Percentiles rank a stretch among this genome's conserved stretches.
These are phyloP conservation scores for Coccinonectria pachysandricola DNA, from an alignment of 2,329 filamentous ascomycete genomes.

Conservation along the genomic window DNA sequence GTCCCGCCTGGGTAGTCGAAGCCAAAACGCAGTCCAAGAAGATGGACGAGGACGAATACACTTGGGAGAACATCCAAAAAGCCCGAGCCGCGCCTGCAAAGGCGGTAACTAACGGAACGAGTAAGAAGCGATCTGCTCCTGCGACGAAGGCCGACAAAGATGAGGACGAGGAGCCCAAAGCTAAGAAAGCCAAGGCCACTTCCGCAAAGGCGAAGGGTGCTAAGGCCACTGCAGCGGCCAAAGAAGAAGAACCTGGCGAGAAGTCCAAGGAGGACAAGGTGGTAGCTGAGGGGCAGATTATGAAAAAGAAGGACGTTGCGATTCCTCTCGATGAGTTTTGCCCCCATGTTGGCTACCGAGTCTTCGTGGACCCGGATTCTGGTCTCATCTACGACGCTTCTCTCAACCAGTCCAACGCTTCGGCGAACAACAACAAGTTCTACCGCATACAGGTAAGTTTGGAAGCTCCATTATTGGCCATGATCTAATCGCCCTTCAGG, in stretches of 20 bases:
- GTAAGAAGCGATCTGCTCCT: slow-evolving; percentile 19
- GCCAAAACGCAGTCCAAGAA: slow-evolving; percentile 27
- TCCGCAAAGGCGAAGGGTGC: slow-evolving; percentile 19
- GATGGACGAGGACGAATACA: slow-evolving; percentile 15
- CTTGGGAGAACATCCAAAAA: slow-evolving; percentile 19
- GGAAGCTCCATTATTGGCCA: too few relatives aligned
- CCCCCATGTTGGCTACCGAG: slow-evolving; percentile 30
- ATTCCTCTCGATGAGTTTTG: slow-evolving; percentile 43
- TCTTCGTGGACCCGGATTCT: slow-evolving; percentile 52
- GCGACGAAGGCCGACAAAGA: slow-evolving; percentile 19
- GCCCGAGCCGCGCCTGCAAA: slow-evolving; percentile 14
- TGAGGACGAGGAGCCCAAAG: slow-evolving; percentile 16
- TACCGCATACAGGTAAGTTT: slow-evolving; percentile 57
- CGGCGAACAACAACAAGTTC: slow-evolving; percentile 73
- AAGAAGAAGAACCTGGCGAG: slow-evolving; percentile 19
- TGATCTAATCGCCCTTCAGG: slow-evolving; percentile 20
- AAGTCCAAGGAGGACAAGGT: slow-evolving; percentile 25
- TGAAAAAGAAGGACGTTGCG: slow-evolving; percentile 33
- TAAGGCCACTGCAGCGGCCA: slow-evolving; percentile 9
- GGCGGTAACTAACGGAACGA: slow-evolving; percentile 8
- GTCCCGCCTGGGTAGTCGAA: slow-evolving; percentile 52
- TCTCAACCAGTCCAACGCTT: slow-evolving; percentile 66
- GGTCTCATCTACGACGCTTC: slow-evolving; percentile 68
- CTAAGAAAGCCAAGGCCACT: slow-evolving; percentile 22
- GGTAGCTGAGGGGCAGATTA: slow-evolving; percentile 34